Percentiles rank a stretch among this genome's conserved stretches.
phyloP scores from a whole-genome alignment of 169 alveolate genomes.

The Cryptosporidium ryanae region DNA sequence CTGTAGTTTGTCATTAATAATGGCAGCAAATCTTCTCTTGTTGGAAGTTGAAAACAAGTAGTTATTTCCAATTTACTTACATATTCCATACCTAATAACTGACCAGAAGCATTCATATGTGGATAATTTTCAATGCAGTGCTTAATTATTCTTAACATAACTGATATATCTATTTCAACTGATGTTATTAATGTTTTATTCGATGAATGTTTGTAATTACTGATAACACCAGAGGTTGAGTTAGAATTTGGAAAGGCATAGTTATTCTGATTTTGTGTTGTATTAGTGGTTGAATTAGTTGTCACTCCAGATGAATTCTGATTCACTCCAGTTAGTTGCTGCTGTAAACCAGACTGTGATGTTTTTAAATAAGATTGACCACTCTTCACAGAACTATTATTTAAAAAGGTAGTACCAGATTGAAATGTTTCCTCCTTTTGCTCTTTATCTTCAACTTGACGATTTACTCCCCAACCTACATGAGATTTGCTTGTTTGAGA shows the following conservation, averaged over 20 bases:
- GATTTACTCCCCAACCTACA: constrained; percentile 57
- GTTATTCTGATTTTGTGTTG: constrained; percentile 25
- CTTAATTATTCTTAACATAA: constrained; percentile 83
- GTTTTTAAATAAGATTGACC: constrained; percentile 8
- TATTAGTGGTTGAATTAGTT: neutral
- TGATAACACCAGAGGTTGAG: neutral
- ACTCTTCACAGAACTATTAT: neutral
- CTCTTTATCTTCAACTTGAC: constrained; percentile 57
- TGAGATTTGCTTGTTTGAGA: constrained; percentile 29
- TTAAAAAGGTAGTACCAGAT: neutral
- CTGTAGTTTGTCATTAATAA: constrained; percentile 76
- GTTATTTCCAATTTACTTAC: constrained; percentile 86
- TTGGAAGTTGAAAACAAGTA: constrained; percentile 88
- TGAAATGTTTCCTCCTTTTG: constrained; percentile 24
- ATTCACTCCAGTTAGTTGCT: neutral
- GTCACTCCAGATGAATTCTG: neutral
- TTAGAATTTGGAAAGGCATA: constrained; percentile 3
- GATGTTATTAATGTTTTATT: constrained; percentile 45
- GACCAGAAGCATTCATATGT: constrained; percentile 85
- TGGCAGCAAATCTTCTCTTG: constrained; percentile 83
- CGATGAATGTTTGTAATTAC: constrained; percentile 22
- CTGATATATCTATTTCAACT: constrained; percentile 84
- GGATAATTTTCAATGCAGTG: constrained; percentile 88
- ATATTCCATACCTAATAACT: constrained; percentile 84
- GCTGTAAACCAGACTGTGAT: neutral